These are phyloP conservation scores for Coniferiporia weirii DNA, from an alignment of 1,284 basidiomycete genomes.

Conservation along the genomic window DNA sequence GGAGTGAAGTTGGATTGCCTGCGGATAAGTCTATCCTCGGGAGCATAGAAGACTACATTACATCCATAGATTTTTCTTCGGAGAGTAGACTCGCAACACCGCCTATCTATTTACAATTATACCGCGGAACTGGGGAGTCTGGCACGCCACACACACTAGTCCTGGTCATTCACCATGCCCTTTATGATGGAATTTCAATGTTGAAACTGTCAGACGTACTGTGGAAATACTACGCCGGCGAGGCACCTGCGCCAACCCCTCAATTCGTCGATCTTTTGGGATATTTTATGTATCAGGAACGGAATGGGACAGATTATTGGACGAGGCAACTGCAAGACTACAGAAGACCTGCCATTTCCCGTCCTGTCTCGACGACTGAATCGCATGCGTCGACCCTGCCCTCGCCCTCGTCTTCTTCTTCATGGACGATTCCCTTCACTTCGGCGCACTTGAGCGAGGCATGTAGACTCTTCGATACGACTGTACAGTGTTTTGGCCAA, in stretches of 20 bases:
- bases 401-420: neutral
- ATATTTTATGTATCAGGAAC: slow-evolving; percentile 33
- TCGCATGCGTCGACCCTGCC: neutral
- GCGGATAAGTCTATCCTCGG: slow-evolving; percentile 17
- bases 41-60: slow-evolving; percentile 22
- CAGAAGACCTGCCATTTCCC: slow-evolving; percentile 22
- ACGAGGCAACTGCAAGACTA: slow-evolving; percentile 28
- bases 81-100: slow-evolving; percentile 28
- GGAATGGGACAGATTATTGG: slow-evolving; percentile 39
- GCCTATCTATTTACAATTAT: slow-evolving; percentile 33
- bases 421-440: slow-evolving; percentile 1
- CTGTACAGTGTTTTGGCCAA: slow-evolving; percentile 37
- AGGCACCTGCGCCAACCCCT: slow-evolving; percentile 17
- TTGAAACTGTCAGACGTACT: slow-evolving; percentile 33
- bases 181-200: slow-evolving; percentile 47
- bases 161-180: slow-evolving; percentile 43
- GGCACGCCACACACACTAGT: slow-evolving; percentile 28
- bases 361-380: slow-evolving; percentile 8
- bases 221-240: slow-evolving; percentile 29
- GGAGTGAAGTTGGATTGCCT: slow-evolving; percentile 27
- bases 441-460: slow-evolving; percentile 18
- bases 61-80: slow-evolving; percentile 21
- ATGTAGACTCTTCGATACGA: slow-evolving; percentile 26
- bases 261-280: slow-evolving; percentile 36
- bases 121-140: slow-evolving; percentile 18